Evolutionary conservation across 176 grass and related monocot species (phyloP), one percentile per base, ranked within the genome.

Genomic region (Rhipidocladum racemiflorum): DNA sequence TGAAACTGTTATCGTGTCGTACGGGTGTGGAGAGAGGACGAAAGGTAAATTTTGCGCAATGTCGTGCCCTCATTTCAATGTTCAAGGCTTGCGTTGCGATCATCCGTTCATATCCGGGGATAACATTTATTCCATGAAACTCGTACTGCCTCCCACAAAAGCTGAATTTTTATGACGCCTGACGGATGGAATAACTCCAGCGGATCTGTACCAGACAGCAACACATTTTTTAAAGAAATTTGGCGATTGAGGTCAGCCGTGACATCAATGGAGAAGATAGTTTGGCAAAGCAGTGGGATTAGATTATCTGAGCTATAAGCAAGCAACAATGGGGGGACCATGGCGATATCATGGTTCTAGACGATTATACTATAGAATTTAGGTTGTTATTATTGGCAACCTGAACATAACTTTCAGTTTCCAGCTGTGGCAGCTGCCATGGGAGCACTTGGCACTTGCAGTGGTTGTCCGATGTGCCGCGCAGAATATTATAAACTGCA

Each of bases 161-260:
- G 59, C 15, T 29, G 25, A 27, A 28, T 16, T 61, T 28, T 2
- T 11, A 28, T 25, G 40, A 17, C 34, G 7, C 11, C 16, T 51
- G 7, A 28, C 14, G 42, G 45, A 48, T 6, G 7, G 9, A 50
- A 56, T 75, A 25, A 53, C 57, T 12, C 48, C 18, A 38, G 18
- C 24, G 18, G 23, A 75, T 61, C 25, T 1, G 54, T 27, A 24
- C 38, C 46, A 70, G n/a, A n/a, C 34, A 60, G 56, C 2, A 70
- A 24, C 38, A 70, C 76, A 54, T 69, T 61, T 54, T 42, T 40
- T 29, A 29, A 54, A 7, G 9, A 55, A 9, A 3, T 40, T 21
- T 51, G 17, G 50, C 10, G 21, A 83, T 35, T 93, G 91, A 93
- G 77, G 81, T 93, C 87, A 90, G 81, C 67, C 3, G 27, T 93